Evolutionary conservation across 2,329 filamentous ascomycete genomes (phyloP), one percentile per base, ranked within the genome.

Genomic region (Cytospora paraplurivora): DNA sequence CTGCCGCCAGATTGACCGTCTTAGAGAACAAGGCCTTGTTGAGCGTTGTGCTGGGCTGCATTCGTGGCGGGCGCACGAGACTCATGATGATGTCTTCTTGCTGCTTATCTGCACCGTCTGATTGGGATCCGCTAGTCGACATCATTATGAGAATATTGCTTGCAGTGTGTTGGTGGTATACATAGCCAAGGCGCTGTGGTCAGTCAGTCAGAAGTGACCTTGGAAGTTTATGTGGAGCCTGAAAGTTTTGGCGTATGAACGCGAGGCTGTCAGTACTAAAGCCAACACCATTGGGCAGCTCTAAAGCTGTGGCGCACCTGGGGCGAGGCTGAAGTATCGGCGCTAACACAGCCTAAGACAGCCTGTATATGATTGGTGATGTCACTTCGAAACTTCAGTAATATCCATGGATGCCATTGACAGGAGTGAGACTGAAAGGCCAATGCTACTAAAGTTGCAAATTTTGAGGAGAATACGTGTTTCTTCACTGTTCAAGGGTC

Each of bases 21-120:
- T 89, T 92, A 59, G 85, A 82, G 79, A 98, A 98, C 67, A 96
- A 88, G 17, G 88, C 83, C 69, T 91, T 88, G 78, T 99, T 93
- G 67, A 99, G 86, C 56, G 85, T 84, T 72, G 88, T 88, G 80
- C 92, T 91, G 65, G 89, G 74, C 75, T 91, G 89, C 70, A 94
- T 89, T 65, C 93, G 81, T 32, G 93, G 93, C 54, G 93, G 92
- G 68, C 88, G 87, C 75, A 97, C 91, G 57, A 85, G 73, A 67
- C 78, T 79, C 84, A 86, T 87, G 54, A 27, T 87, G 54, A 27
- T 59, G 12, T 55, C 62, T 59, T 59, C 58, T 35, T 58, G 57
- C 58, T 58, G 54, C 37, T 51, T 19, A 12, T 34, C 19, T 19
- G 41, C 38, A 3, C n/a, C 17, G 15, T 21, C 33, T 11, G 27